Conservation (phyloP, 352 stramenopile genomes). For the Globisporangium cystogenes region DNA sequence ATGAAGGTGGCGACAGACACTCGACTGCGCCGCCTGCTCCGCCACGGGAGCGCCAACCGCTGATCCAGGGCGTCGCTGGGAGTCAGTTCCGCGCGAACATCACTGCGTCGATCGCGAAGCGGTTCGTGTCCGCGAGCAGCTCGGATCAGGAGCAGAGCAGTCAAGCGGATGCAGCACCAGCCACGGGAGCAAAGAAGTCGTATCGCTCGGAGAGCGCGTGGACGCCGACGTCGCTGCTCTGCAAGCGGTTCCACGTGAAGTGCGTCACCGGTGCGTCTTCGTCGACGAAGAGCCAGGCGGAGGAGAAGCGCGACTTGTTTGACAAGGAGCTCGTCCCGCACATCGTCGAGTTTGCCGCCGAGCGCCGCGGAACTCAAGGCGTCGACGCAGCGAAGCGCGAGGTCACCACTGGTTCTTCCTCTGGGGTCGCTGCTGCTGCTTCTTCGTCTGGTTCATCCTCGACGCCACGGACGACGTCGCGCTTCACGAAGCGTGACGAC, state of each 20-base stretch:
- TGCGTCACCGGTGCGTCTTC: constrained; percentile 26
- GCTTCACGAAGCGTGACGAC: not conserved
- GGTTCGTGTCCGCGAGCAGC: constrained; percentile 55
- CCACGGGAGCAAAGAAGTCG: constrained; percentile 26
- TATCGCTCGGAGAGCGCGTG: constrained; percentile 45
- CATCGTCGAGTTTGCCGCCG: constrained; percentile 55
- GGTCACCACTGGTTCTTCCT: not conserved
- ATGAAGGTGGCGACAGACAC: not conserved
- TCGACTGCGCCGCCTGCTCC: not conserved
- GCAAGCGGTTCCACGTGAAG: constrained; percentile 81
- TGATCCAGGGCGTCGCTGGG: constrained; percentile 22
- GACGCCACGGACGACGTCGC: not conserved
- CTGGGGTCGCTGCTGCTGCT: not conserved
- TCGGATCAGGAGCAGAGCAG: constrained; percentile 8
- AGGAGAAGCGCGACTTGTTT: constrained; percentile 47
- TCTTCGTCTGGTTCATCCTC: not conserved
- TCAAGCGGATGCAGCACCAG: not conserved
- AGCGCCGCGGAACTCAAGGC: constrained; percentile 12
- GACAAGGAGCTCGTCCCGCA: constrained; percentile 68
- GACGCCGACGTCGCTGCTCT: constrained; percentile 64
- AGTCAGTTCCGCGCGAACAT: constrained; percentile 71
- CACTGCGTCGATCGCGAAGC: constrained; percentile 74
- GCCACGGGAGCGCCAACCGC: constrained; percentile 21
- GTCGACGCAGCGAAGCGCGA: not conserved
- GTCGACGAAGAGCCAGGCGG: constrained; percentile 11